Percentiles rank a stretch among this genome's conserved stretches.
phyloP scores from a whole-genome alignment of 495 filamentous ascomycete species.

The Aspergillus sclerotioniger region DNA sequence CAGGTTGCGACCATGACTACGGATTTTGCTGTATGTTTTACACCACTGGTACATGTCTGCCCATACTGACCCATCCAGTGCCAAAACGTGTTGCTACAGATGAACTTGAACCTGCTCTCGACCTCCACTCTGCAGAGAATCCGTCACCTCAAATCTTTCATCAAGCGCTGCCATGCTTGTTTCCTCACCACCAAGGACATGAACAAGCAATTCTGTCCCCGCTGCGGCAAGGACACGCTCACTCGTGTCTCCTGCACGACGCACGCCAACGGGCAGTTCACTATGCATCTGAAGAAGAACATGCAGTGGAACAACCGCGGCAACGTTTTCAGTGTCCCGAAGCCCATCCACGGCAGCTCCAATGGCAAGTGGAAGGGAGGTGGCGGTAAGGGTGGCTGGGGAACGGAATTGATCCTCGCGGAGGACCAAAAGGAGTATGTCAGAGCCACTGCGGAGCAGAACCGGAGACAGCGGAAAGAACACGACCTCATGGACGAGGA shows the following conservation, averaged over 20 bases:
- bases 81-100: conserved; percentile 91
- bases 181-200: conserved; percentile 83
- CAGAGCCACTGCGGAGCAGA: conserved; percentile 58
- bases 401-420: conserved; percentile 73
- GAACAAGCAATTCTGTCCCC: conserved; percentile 87
- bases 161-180: conserved; percentile 92
- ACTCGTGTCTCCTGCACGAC: conserved; percentile 85
- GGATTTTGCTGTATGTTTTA: conserved; percentile 76
- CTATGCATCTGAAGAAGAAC: conserved; percentile 86
- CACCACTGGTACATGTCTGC: neutral
- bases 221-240: conserved; percentile 83
- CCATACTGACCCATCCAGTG: conserved; percentile 30
- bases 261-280: conserved; percentile 74
- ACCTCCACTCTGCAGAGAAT: conserved; percentile 68
- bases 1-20: conserved; percentile 85
- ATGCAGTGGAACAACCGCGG: conserved; percentile 95
- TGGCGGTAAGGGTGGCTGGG: conserved; percentile 87
- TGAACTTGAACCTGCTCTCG: conserved; percentile 90
- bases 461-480: conserved; percentile 58
- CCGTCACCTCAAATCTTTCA: conserved; percentile 75
- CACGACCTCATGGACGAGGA: conserved; percentile 93
- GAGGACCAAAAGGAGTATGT: conserved; percentile 96
- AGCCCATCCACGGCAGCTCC: conserved; percentile 75
- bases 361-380: conserved; percentile 72
- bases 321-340: conserved; percentile 85